These are phyloP conservation scores for Vigna reflexopilosa DNA, from an alignment of 306 rosid species.

Conservation along the genomic window DNA sequence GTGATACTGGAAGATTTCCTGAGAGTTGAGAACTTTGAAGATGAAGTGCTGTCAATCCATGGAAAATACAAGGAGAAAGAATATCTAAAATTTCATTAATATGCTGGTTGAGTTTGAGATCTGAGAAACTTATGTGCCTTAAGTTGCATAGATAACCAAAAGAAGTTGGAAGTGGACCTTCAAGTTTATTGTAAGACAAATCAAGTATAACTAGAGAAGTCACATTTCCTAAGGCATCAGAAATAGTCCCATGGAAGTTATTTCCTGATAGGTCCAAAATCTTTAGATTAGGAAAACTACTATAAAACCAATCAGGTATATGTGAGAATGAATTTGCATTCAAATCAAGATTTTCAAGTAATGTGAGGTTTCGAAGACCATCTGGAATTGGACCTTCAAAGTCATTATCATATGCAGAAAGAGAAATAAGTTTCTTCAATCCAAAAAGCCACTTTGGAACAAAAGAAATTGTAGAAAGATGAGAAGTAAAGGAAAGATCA, in stretches of 20 bases:
- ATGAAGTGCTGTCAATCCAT: no score
- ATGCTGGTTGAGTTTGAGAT: no score
- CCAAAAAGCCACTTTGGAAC: constrained; percentile 13
- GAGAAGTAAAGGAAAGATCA: accelerated
- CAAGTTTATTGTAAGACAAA: neutral
- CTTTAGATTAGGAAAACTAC: neutral
- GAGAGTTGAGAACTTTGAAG: no score
- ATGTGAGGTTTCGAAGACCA: constrained; percentile 37
- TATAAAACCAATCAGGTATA: constrained; percentile 27
- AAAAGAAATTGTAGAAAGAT: neutral
- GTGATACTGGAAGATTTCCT: neutral
- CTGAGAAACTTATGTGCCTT: neutral
- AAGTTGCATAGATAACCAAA: neutral
- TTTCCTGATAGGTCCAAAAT: neutral
- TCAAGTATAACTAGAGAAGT: neutral
- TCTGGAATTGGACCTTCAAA: neutral
- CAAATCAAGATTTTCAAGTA: constrained; percentile 42
- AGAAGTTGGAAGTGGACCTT: neutral
- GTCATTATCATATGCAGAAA: accelerated
- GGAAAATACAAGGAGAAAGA: no score
- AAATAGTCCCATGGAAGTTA: neutral
- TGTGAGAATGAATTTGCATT: accelerated
- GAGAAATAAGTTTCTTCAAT: neutral
- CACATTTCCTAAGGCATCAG: constrained; percentile 15
- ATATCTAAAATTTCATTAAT: no score